Conservation (phyloP, 768 basidiomycete species). For the Trametes villosa region DNA sequence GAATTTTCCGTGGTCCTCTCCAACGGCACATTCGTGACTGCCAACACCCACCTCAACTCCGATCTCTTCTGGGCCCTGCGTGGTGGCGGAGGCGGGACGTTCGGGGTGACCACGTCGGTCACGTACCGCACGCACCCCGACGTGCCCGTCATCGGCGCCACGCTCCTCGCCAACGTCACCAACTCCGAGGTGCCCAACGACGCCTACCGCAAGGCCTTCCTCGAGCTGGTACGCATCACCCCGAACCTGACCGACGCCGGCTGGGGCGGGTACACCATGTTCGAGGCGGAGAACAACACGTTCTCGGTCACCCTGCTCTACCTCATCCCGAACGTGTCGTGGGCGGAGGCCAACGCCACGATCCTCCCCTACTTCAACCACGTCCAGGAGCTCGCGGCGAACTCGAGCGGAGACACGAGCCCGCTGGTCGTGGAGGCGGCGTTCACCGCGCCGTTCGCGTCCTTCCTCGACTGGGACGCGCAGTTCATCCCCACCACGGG, state of each 20-base stretch:
- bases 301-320: not conserved
- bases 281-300: not conserved
- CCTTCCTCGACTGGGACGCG: slow-evolving; percentile 21
- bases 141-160: not conserved
- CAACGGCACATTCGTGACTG: slow-evolving; percentile 47
- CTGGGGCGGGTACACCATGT: not conserved
- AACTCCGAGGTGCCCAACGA: too few relatives aligned
- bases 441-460: slow-evolving; percentile 24
- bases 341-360: slow-evolving; percentile 40
- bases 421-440: slow-evolving; percentile 17
- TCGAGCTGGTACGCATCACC: not conserved
- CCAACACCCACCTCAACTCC: slow-evolving; percentile 48
- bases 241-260: not conserved
- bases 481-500: slow-evolving; percentile 14
- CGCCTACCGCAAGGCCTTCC: not conserved
- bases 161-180: slow-evolving; percentile 4
- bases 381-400: slow-evolving; percentile 27
- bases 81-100: slow-evolving; percentile 48
- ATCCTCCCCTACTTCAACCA: slow-evolving; percentile 40
- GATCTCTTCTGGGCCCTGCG: slow-evolving; percentile 59
- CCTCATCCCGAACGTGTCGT: slow-evolving; percentile 42
- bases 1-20: slow-evolving; percentile 58
- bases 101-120: slow-evolving; percentile 45
- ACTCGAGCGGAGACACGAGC: slow-evolving; percentile 18
- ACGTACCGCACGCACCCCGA: too few relatives aligned